Base-by-base conservation (phyloP, 2,329 filamentous ascomycete species). In the Verticillium zaregamsianum region DNA sequence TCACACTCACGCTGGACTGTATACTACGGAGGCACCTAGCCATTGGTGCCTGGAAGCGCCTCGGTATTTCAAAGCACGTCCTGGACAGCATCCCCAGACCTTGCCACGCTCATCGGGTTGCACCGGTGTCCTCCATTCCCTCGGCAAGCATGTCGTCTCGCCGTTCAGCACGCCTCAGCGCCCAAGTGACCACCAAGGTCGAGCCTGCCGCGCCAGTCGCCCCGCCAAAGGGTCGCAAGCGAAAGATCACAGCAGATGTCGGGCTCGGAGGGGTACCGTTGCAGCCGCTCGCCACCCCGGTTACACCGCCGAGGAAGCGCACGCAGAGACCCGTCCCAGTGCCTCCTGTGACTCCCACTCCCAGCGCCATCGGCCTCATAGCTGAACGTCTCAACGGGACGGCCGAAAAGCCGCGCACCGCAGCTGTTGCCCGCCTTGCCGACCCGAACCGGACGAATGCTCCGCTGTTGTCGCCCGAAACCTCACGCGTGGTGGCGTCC, bases 381-480 rank as follows among this genome's bases (percentile, higher is more conserved):
- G 72, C 73, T 40, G 72, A 76, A 54, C 63, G 70, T 49, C 66
- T 73, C 9, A 58, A 65, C 39, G 58, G 64, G 62, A 68, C 68
- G 23, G 71, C 67, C 33, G 72, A 70, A 54, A 81, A 77, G 61
- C 77, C 78, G 55, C 76, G 71, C 35, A 73, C 77, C 25, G 72
- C 73, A 15, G 74, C 75, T 2, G 75, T 83, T 39, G 74, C 79
- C 59, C 83, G 88, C 28, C 82, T 89, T 2, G 88, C 87, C 15
- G 80, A 87, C 65, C 86, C 89, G 0, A 83, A 83, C 66, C 76
- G 79, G 15, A 90, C 89, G 54, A 92, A 92, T 71, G 90, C 89
- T 1, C 82, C 86, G 1, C 79, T 93, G 11, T 75, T 91, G n/a
- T 91, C 90, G 0, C 89, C 90, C 2, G 84, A 88, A 70, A 88